Conservation (phyloP, 108 stramenopile genomes). For the Fistulifera solaris region DNA sequence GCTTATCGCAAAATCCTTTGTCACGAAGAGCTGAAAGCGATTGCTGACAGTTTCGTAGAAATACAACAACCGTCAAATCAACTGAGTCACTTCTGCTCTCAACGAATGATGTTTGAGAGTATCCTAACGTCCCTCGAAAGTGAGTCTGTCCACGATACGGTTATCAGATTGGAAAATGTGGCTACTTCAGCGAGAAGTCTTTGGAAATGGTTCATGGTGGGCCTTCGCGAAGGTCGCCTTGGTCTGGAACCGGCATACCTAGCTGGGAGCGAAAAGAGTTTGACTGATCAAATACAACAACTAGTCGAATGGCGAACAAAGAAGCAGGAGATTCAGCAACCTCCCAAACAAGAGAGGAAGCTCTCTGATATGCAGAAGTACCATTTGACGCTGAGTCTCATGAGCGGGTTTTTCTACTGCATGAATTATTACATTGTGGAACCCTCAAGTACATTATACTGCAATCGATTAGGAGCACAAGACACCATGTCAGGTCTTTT, state of each 20-base stretch:
- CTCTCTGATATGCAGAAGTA: conserved; percentile 8
- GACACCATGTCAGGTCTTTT: conserved; percentile 72
- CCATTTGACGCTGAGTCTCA: conserved; percentile 48
- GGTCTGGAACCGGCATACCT: conserved; percentile 43
- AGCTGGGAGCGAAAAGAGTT: conserved; percentile 34
- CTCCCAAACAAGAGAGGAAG: neutral
- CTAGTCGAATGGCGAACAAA: conserved; percentile 45
- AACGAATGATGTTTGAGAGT: conserved; percentile 20
- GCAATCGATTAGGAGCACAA: conserved; percentile 62
- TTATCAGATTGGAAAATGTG: conserved; percentile 2
- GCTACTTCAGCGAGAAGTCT: conserved; percentile 17
- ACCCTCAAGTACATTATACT: conserved; percentile 75
- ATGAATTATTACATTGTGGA: conserved; percentile 92
- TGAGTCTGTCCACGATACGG: conserved; percentile 25
- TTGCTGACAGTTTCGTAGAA: conserved; percentile 13
- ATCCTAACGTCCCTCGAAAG: conserved; percentile 3
- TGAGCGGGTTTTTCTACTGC: conserved; percentile 78
- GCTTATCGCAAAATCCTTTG: conserved; percentile 23
- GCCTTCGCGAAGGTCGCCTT: conserved; percentile 37
- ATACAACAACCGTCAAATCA: neutral
- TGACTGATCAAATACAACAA: conserved; percentile 37
- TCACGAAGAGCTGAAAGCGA: conserved; percentile 25
- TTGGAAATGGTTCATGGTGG: conserved; percentile 37
- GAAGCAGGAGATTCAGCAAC: conserved; percentile 1
- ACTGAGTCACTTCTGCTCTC: conserved; percentile 5